phyloP scores from a whole-genome alignment of 176 grass and related monocot species.

The Coix lacrymajobi region DNA sequence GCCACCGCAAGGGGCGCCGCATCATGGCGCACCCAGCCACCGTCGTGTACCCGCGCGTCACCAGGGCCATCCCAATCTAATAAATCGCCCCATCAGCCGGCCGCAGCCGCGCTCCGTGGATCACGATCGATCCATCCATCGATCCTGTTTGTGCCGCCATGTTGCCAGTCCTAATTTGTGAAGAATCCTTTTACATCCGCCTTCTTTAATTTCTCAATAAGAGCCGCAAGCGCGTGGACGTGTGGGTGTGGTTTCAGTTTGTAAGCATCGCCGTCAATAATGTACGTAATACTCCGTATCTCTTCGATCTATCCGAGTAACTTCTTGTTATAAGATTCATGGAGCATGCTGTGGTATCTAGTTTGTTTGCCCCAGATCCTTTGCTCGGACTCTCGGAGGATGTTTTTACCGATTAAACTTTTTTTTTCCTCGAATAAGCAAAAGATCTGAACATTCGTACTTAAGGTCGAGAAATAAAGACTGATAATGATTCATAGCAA shows the following conservation, averaged over 20 bases:
- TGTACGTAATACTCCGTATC: not conserved
- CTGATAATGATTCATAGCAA: not conserved
- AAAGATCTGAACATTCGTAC: too few species aligned
- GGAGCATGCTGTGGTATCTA: too few species aligned
- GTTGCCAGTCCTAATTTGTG: not conserved
- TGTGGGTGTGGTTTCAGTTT: not conserved
- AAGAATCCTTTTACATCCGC: not conserved
- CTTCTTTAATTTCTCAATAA: not conserved
- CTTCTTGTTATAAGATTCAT: too few species aligned
- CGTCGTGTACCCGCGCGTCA: constrained; percentile 71
- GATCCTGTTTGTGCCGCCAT: not conserved
- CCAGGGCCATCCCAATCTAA: constrained; percentile 58
- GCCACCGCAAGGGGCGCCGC: constrained; percentile 78
- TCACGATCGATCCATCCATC: not conserved
- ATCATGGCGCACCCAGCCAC: constrained; percentile 81
- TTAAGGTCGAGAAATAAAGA: too few species aligned
- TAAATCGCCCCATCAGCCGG: not conserved
- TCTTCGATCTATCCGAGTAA: not conserved
- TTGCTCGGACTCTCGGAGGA: too few species aligned
- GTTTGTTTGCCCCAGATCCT: too few species aligned
- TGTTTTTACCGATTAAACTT: too few species aligned
- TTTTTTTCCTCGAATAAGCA: too few species aligned
- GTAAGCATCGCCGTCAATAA: not conserved
- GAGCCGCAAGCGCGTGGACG: not conserved
- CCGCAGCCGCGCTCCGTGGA: not conserved